Evolutionary conservation across 192 early-diverging fungal species (phyloP).

Genomic region (Coemansia sp.): DNA sequence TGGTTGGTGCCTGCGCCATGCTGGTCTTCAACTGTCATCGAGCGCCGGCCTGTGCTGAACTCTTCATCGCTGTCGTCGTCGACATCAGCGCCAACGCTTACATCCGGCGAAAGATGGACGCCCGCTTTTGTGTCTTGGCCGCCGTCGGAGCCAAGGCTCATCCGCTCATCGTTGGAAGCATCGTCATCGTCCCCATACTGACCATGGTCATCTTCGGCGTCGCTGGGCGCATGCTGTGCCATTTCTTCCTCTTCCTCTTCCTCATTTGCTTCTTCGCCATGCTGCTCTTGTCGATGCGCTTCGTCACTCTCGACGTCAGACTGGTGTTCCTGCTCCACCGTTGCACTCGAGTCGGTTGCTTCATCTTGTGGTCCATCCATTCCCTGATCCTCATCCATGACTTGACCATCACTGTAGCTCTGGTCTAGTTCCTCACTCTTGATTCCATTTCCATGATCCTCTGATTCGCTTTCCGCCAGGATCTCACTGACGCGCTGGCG

Average conservation of each 20-base stretch:
- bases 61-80: constrained; percentile 20
- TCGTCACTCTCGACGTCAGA: neutral
- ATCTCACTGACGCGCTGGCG: constrained; percentile 26
- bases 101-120: constrained; percentile 1
- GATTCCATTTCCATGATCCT: neutral
- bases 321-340: neutral
- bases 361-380: too few relatives aligned
- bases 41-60: neutral
- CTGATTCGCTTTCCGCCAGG: neutral
- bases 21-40: constrained; percentile 1
- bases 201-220: neutral
- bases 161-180: neutral
- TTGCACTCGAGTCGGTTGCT: too few relatives aligned
- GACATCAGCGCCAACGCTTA: constrained; percentile 6
- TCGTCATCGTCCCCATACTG: neutral
- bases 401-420: neutral
- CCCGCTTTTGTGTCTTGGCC: neutral
- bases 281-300: neutral
- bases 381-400: too few relatives aligned
- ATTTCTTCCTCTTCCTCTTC: neutral
- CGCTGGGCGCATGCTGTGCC: too few relatives aligned
- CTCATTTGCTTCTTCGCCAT: neutral
- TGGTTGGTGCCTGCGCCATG: neutral
- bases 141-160: neutral
- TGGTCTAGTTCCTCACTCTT: neutral